Evolutionary conservation across 257 asterid species (phyloP).

Genomic region (Solanum medicagineum): DNA sequence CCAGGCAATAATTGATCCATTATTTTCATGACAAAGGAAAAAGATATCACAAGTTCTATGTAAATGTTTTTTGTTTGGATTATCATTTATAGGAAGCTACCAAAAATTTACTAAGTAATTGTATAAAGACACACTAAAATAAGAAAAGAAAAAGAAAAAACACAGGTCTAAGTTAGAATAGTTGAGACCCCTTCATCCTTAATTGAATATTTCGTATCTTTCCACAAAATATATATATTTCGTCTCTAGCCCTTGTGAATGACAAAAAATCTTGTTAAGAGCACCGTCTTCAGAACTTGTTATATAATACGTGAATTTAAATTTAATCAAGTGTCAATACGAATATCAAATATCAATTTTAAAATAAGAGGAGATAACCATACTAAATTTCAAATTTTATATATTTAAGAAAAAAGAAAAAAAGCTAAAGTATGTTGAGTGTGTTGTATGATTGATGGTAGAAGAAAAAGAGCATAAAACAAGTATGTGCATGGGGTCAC

Average conservation of each 20-base stretch:
- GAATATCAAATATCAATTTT: accelerated
- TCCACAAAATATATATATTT: too few species aligned
- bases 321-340: background rate
- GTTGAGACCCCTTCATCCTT: too few species aligned
- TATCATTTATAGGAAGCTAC: background rate
- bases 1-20: background rate
- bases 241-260: background rate
- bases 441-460: background rate
- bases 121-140: background rate
- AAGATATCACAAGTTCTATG: background rate
- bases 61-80: background rate
- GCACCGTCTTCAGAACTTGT: background rate
- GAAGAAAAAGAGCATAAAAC: background rate
- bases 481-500: background rate
- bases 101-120: background rate
- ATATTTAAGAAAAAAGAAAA: background rate
- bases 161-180: too few species aligned
- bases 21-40: background rate
- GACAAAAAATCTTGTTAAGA: background rate
- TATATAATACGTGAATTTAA: background rate
- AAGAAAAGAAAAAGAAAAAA: background rate
- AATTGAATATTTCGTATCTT: too few species aligned
- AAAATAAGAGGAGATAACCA: background rate
- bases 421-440: background rate
- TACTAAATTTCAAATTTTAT: background rate